phyloP scores from a whole-genome alignment of 768 basidiomycete species.

The Myochromella boudieri region DNA sequence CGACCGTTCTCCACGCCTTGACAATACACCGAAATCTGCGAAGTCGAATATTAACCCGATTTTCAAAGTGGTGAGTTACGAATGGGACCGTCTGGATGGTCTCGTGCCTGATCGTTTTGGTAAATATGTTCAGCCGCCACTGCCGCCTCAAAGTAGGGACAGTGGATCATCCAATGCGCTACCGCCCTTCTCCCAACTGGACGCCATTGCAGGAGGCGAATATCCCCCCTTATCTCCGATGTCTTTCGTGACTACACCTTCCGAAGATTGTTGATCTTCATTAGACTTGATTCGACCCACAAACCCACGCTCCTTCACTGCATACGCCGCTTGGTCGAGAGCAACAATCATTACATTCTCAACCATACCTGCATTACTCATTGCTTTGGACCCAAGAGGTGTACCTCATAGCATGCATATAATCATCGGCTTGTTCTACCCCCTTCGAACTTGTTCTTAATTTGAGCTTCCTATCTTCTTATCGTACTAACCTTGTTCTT shows the following conservation, averaged over 20 bases:
- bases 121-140: conserved; percentile 48
- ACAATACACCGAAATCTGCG: conserved; percentile 60
- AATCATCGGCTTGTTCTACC: conserved; percentile 36
- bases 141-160: conserved; percentile 44
- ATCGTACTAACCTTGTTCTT: conserved; percentile 39
- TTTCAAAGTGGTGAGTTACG: conserved; percentile 83
- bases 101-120: conserved; percentile 32
- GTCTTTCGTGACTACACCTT: conserved; percentile 53
- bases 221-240: conserved; percentile 73
- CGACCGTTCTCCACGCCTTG: conserved; percentile 62
- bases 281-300: conserved; percentile 12
- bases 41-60: conserved; percentile 81
- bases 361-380: conserved; percentile 25
- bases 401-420: conserved; percentile 36
- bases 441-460: conserved; percentile 26
- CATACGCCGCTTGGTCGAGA: neutral
- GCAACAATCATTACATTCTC: conserved; percentile 22
- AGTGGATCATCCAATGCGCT: conserved; percentile 22
- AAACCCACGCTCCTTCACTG: conserved; percentile 23
- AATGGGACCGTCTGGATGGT: conserved; percentile 37
- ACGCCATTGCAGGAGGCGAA: conserved; percentile 81
- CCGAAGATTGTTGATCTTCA: conserved; percentile 43
- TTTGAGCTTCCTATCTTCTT: conserved; percentile 26
- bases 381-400: conserved; percentile 42
- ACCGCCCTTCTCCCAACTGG: conserved; percentile 74